Percentiles rank a stretch among this genome's conserved stretches.
phyloP scores from a whole-genome alignment of 495 filamentous ascomycete species.

The Talaromyces borbonicus region DNA sequence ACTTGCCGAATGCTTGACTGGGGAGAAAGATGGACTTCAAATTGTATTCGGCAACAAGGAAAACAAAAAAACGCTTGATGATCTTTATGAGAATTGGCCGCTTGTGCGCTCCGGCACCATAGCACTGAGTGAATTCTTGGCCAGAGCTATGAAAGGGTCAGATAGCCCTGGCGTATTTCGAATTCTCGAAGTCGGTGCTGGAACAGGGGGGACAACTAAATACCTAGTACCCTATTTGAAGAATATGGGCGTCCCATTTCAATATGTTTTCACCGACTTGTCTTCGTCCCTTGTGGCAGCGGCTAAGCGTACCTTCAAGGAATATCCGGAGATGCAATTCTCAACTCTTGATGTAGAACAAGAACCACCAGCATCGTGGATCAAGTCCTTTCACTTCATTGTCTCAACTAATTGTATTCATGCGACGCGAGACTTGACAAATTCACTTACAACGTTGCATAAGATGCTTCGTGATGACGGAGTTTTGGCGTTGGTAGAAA shows the following conservation, averaged over 20 bases:
- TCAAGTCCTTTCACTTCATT: slow-evolving; percentile 20
- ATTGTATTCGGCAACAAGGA: slow-evolving; percentile 34
- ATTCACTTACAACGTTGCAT: slow-evolving; percentile 18
- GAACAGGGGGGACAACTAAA: slow-evolving; percentile 30
- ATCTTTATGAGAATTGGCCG: slow-evolving; percentile 34
- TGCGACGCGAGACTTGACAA: slow-evolving; percentile 24
- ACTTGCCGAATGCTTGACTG: slow-evolving; percentile 32
- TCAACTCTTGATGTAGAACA: slow-evolving; percentile 24
- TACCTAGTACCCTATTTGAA: slow-evolving; percentile 16
- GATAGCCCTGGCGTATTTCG: slow-evolving; percentile 8
- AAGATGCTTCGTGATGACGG: slow-evolving; percentile 26
- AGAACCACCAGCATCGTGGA: slow-evolving; percentile 10
- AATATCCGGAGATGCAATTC: slow-evolving; percentile 20
- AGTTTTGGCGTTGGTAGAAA: slow-evolving; percentile 26
- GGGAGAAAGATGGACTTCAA: slow-evolving; percentile 34
- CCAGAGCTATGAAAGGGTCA: slow-evolving; percentile 17
- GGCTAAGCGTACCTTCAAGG: slow-evolving; percentile 19
- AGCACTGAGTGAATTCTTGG: slow-evolving; percentile 36
- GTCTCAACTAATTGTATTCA: slow-evolving; percentile 36
- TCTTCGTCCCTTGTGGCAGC: slow-evolving; percentile 25
- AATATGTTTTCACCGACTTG: slow-evolving; percentile 35
- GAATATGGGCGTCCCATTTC: slow-evolving; percentile 14
- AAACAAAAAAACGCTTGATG: slow-evolving; percentile 33
- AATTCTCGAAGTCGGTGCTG: slow-evolving; percentile 30
- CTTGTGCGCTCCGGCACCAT: slow-evolving; percentile 29